A percentile compares a stretch with the other conserved stretches of the same genome.
Conservation (phyloP, 495 filamentous ascomycete genomes). For the Achaetomiella virescens region DNA sequence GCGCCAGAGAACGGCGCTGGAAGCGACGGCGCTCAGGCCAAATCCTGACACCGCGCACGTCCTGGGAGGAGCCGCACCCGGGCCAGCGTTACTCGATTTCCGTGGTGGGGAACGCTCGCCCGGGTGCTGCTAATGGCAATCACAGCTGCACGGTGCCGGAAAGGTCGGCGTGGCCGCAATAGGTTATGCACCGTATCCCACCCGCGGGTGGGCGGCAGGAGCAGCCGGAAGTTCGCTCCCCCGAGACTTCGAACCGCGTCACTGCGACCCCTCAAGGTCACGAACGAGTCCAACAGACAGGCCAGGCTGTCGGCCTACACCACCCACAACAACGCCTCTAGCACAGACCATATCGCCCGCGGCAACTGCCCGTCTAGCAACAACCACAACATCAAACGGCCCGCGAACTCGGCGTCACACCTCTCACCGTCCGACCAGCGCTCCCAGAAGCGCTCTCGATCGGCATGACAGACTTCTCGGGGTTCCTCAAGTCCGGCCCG, state of each 20-base stretch:
- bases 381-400: background rate
- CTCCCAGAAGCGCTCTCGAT: background rate
- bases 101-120: slow-evolving; percentile 26
- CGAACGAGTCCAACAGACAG: slow-evolving; percentile 27
- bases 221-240: slow-evolving; percentile 23
- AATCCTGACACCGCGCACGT: slow-evolving; percentile 13
- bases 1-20: slow-evolving; percentile 16
- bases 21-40: slow-evolving; percentile 13
- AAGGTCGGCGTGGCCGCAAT: slow-evolving; percentile 51
- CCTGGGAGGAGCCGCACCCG: slow-evolving; percentile 45
- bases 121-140: slow-evolving; percentile 19
- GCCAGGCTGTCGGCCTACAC: slow-evolving; percentile 12
- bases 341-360: slow-evolving; percentile 15
- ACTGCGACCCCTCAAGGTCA: slow-evolving; percentile 34
- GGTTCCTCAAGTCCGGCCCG: slow-evolving; percentile 1
- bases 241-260: slow-evolving; percentile 24
- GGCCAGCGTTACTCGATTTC: slow-evolving; percentile 36
- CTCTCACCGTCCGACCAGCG: background rate
- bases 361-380: background rate
- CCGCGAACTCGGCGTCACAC: background rate
- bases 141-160: slow-evolving; percentile 30
- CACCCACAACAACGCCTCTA: slow-evolving; percentile 14
- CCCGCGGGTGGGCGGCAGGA: slow-evolving; percentile 17
- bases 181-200: slow-evolving; percentile 26
- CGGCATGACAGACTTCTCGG: slow-evolving; percentile 14